Evolutionary conservation across 495 filamentous ascomycete genomes (phyloP).

Genomic region (Penicillium crystallinum): DNA sequence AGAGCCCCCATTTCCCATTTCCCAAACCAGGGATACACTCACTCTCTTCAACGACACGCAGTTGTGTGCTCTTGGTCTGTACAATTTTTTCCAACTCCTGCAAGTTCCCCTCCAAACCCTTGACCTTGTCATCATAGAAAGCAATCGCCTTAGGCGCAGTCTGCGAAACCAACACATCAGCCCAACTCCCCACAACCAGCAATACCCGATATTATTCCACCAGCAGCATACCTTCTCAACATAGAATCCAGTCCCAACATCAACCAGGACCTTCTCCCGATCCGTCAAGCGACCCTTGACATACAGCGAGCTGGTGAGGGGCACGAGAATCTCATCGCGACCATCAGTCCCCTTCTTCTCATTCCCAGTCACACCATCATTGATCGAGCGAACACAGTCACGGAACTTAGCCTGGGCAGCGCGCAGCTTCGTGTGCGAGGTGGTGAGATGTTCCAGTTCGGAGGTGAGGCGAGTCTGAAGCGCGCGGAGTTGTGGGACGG

Average conservation of each 20-base stretch:
- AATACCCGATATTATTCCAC: neutral
- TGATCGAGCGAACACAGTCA: slow-evolving; percentile 76
- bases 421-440: slow-evolving; percentile 81
- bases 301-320: slow-evolving; percentile 88
- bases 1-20: neutral
- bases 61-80: slow-evolving; percentile 74
- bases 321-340: slow-evolving; percentile 67
- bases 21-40: slow-evolving; percentile 19
- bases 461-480: slow-evolving; percentile 94
- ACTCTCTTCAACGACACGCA: slow-evolving; percentile 87
- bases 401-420: slow-evolving; percentile 85
- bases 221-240: slow-evolving; percentile 71
- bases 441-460: slow-evolving; percentile 88
- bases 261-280: slow-evolving; percentile 79
- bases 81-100: slow-evolving; percentile 84
- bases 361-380: slow-evolving; percentile 48
- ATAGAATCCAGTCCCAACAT: slow-evolving; percentile 95
- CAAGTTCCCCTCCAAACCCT: slow-evolving; percentile 71
- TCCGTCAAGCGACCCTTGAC: slow-evolving; percentile 77
- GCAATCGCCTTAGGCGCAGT: slow-evolving; percentile 67
- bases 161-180: slow-evolving; percentile 21
- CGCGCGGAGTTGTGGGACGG: slow-evolving; percentile 50
- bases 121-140: slow-evolving; percentile 84
- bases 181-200: neutral
- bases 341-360: slow-evolving; percentile 35